Evolutionary conservation across 768 basidiomycete species (phyloP), one percentile per base, ranked within the genome.

Genomic region (Auriscalpium microsporum): DNA sequence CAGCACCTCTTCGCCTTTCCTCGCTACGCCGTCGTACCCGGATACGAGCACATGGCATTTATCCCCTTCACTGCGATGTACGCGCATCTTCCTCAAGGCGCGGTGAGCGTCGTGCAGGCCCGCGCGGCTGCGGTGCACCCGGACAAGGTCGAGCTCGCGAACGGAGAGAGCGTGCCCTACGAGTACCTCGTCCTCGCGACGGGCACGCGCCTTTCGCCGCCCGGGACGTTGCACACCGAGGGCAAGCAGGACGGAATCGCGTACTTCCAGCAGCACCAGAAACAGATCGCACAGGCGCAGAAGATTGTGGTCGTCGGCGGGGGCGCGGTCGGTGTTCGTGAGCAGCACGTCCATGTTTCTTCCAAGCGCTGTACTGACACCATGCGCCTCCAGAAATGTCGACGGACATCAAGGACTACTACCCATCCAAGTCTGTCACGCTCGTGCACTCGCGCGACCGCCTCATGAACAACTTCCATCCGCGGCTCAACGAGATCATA

Each of bases 161-260:
- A 44, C 38, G 67, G 65, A 10, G 58, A 58, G 16, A 53, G 63
- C 8, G 46, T 74, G 9, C 61, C 63, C 11, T 72, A 69, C 55
- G 70, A 72, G 8, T 71, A 66, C 35, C 63, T 71, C 16, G 66
- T 73, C 1, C 9, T 73, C 3, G 73, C 72, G 6, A 75, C 71
- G 0, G 73, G 72, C 1, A 71, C 68, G 1, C 60, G 61, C 1
- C 53, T 61, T 2, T 21, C 51, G 9, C 50, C 57, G 11, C 57
- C 60, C 1, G 62, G 64, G 8, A 62, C 66, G 1, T 17, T 63
- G 45, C 34, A 51, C 4, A 35, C 58, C 8, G 53, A 59, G 19
- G 60, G 58, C 33, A 72, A 71, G 56, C 45, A 45, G 21, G 65
- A 61, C 2, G 67, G 65, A 1, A 58, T 73, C 13, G 64, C 50